Evolutionary conservation across 179 eudicot genomes (phyloP), one percentile per base, ranked within the genome.

Genomic region (Beta macrorhiza): DNA sequence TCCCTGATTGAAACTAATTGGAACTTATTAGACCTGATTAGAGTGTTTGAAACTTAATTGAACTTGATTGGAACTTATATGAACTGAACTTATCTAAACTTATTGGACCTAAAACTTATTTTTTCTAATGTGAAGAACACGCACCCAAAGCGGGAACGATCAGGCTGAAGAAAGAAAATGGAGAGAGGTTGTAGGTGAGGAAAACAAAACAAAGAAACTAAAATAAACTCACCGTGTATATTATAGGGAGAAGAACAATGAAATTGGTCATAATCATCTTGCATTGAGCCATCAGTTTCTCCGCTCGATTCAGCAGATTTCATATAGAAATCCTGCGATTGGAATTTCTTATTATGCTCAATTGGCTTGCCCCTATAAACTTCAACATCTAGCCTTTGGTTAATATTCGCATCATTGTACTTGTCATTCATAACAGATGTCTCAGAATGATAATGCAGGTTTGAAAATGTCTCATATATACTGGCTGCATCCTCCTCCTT

Each of bases 381-480:
- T 78, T 83, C 84, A 53, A 65, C 80, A 64, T 71, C 78, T 56
- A 57, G 69, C 68, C 72, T 52, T 72, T 73, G 67, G 76, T 58
- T 74, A 59, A 20, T 67, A 68, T 86, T 80, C 9, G 52, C 20
- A 81, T 55, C 65, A 20, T 58, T 58, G n/a, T 78, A 88, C 85
- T 91, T 91, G 75, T 83, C 92, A 79, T 85, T 88, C 87, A 87
- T 84, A 74, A 95, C 88, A 58, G 98, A 95, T 81, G 94, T 89
- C 82, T 89, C 89, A 75, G 97, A 91, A 83, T 87, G 84, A 78
- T 70, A 78, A 49, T 76, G 84, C 83, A 84, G 49, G 74, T 75
- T 70, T 67, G 89, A 86, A 72, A 67, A 76, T 19, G 80, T 81
- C 75, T 88, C 92, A 76, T 77, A 59, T 47, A 85, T 78, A 83